Conservation (phyloP, 1,284 basidiomycete genomes). For the Moesziomyces sp. region DNA sequence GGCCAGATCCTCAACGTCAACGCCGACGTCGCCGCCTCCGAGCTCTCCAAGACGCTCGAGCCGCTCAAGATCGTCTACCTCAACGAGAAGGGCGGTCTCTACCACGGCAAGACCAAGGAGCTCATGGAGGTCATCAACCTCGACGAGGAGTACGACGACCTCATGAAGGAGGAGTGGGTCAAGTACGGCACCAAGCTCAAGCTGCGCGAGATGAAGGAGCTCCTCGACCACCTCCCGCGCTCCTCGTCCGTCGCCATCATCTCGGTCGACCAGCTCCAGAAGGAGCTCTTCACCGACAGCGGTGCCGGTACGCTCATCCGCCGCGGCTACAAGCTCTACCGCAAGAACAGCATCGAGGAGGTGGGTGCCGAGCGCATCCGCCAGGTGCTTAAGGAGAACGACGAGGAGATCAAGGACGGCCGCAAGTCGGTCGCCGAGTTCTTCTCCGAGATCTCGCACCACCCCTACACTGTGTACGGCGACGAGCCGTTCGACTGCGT, state of each 20-base stretch:
- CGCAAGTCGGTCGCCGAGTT: slow-evolving; percentile 88
- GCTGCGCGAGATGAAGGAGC: slow-evolving; percentile 98
- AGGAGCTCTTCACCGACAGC: slow-evolving; percentile 98
- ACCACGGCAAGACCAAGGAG: slow-evolving; percentile 81
- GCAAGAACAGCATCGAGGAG: slow-evolving; percentile 81
- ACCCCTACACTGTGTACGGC: slow-evolving; percentile 92
- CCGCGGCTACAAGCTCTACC: slow-evolving; percentile 97
- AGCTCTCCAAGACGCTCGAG: slow-evolving; percentile 67
- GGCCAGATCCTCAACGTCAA: slow-evolving; percentile 68
- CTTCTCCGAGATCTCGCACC: slow-evolving; percentile 76
- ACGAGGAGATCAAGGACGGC: slow-evolving; percentile 88
- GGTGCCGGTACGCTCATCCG: slow-evolving; percentile 98
- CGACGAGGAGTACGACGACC: slow-evolving; percentile 95
- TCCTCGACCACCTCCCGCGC: slow-evolving; percentile 96
- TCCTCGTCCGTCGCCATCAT: slow-evolving; percentile 99
- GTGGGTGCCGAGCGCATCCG: slow-evolving; percentile 88
- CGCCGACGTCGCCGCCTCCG: slow-evolving; percentile 66
- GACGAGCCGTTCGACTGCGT: slow-evolving; percentile 97
- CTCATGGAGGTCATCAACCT: slow-evolving; percentile 91
- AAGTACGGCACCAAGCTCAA: slow-evolving; percentile 99
- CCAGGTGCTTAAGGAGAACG: slow-evolving; percentile 78
- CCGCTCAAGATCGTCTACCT: slow-evolving; percentile 93
- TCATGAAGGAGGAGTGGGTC: slow-evolving; percentile 99
- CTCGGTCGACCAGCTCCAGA: slow-evolving; percentile 89
- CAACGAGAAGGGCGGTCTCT: slow-evolving; percentile 97